Evolutionary conservation across 108 stramenopile species (phyloP), one percentile per base, ranked within the genome.

Genomic region (Nitzschia palea): DNA sequence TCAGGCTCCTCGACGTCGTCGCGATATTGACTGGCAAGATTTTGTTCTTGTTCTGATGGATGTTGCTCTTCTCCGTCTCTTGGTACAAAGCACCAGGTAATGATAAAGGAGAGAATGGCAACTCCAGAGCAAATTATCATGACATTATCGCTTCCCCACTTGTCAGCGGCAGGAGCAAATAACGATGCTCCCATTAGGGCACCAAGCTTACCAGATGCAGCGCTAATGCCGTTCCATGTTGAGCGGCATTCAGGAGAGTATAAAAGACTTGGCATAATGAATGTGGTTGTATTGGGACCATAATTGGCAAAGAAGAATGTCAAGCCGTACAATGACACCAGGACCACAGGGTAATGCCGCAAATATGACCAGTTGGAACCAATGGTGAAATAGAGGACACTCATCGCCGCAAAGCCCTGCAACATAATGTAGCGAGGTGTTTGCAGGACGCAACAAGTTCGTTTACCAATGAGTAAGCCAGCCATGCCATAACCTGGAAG

Each of bases 271-370:
- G 94, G 90, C 52, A 95, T 65, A 47, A 82, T 60, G 34, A 81
- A 86, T 25, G 91, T 90, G 4, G 90, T 85, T 31, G 90, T 83
- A 55, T 95, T 95, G 40, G 94, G 94, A 4, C 94, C 94, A 48
- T 90, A 92, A 52, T 95, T 95, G 44, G 86, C 76, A 74, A 92
- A 92, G 71, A 95, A 95, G 62, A 95, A 95, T 5, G 89, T 92
- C 29, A 77, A 23, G 0, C 94, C 90, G 51, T 91, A 95, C n/a
- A 90, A 20, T 0, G 76, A 32, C 4, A 89, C 36, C 50, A 86
- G 54, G 27, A 87, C n/a, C 25, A 70, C 62, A 34, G 81, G 81
- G 33, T 73, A 36, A 12, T 71, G 71, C 2, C 76, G 55, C 51
- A 93, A 69, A 30, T 63, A 47, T 30, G 57, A 33, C 80, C 86